These are phyloP conservation scores for Suillus plorans DNA, from an alignment of 768 basidiomycete genomes.

Conservation along the genomic window DNA sequence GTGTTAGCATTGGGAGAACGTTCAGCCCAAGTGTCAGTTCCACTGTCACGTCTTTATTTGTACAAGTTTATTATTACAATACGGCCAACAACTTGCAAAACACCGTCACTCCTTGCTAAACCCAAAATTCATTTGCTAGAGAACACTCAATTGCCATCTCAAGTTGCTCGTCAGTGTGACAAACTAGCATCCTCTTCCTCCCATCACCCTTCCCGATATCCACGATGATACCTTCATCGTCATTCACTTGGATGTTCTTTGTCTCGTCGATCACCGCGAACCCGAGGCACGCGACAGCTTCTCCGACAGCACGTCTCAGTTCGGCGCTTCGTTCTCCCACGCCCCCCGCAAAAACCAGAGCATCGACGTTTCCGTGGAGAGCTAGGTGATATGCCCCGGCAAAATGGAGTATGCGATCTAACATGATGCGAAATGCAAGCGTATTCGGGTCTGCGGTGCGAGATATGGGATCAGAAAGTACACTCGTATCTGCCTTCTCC, in stretches of 20 bases:
- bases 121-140: conserved; percentile 17
- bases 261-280: conserved; percentile 47
- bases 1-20: background rate
- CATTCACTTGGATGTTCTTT: conserved; percentile 45
- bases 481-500: conserved; percentile 33
- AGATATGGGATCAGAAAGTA: conserved; percentile 18
- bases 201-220: conserved; percentile 40
- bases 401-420: conserved; percentile 73
- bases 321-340: conserved; percentile 77
- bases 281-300: conserved; percentile 60
- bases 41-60: background rate
- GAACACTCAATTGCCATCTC: conserved; percentile 48
- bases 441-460: conserved; percentile 36
- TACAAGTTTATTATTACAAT: background rate
- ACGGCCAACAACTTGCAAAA: background rate
- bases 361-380: conserved; percentile 67
- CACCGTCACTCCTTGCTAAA: background rate
- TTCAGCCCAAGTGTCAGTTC: background rate
- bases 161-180: conserved; percentile 64
- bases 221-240: conserved; percentile 39
- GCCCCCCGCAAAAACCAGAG: conserved; percentile 83
- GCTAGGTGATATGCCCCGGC: conserved; percentile 77
- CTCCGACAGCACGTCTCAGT: conserved; percentile 58
- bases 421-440: conserved; percentile 77
- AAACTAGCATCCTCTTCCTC: conserved; percentile 49